Evolutionary conservation across 208 protist genomes (phyloP).

Genomic region (Leishmania martiniquensis): DNA sequence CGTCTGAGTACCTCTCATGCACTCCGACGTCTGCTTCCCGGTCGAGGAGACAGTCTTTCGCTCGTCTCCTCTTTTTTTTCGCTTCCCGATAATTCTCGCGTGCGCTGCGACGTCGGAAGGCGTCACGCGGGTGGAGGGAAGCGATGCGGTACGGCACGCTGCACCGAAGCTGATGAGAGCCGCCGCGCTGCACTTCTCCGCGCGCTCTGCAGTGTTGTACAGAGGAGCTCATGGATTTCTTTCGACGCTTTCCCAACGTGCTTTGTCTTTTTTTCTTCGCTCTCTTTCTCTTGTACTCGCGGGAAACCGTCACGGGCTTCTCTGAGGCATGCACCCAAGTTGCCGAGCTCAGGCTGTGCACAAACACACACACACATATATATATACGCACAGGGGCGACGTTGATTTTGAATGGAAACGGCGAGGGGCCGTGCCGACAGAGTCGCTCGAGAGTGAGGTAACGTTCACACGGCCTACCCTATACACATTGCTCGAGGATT

Average conservation of each 20-base stretch:
- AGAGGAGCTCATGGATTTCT: too few species aligned
- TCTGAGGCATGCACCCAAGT: neutral
- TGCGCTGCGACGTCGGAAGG: neutral
- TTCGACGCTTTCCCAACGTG: neutral
- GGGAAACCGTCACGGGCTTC: neutral
- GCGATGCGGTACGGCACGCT: neutral
- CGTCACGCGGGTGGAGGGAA: neutral
- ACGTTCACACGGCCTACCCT: neutral
- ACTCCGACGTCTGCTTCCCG: neutral
- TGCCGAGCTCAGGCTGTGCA: neutral
- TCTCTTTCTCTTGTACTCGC: neutral
- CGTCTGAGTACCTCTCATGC: neutral
- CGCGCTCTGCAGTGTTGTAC: neutral
- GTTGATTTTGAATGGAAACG: neutral
- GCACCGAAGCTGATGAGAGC: too few species aligned
- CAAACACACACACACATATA: neutral
- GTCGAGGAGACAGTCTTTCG: neutral
- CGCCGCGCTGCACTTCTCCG: too few species aligned
- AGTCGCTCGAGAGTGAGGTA: neutral
- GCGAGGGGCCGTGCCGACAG: neutral
- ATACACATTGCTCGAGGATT: neutral
- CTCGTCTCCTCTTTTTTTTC: neutral
- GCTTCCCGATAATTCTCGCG: too few species aligned
- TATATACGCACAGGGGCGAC: neutral
- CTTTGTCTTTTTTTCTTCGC: neutral